phyloP scores from a whole-genome alignment of 2,329 filamentous ascomycete genomes.

The Chaetomium sp. region DNA sequence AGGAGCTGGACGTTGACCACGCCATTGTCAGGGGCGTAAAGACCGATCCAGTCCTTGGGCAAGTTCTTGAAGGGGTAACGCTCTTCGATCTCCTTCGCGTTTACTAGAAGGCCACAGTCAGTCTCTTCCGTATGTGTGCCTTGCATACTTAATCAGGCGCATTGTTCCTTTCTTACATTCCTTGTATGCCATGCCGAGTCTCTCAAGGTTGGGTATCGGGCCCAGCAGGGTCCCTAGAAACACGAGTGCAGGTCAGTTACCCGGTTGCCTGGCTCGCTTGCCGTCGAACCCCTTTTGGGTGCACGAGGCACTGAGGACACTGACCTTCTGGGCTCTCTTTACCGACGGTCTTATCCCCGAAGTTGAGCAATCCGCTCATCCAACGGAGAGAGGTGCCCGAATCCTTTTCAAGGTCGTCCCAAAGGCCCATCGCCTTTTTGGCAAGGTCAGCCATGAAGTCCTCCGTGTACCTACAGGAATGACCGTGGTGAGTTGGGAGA shows the following conservation, averaged over 20 bases:
- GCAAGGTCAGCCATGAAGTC: neutral
- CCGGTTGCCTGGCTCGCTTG: too few species aligned
- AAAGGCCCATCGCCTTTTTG: neutral
- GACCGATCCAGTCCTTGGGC: neutral
- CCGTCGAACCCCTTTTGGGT: too few species aligned
- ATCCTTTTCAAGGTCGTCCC: neutral
- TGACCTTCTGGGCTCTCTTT: neutral
- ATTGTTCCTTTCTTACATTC: neutral
- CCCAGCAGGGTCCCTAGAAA: neutral
- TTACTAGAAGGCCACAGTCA: neutral
- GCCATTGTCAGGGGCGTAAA: neutral
- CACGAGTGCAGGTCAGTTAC: too few species aligned
- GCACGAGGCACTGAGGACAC: neutral
- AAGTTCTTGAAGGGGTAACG: neutral
- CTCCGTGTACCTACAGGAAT: neutral
- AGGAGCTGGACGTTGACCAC: neutral
- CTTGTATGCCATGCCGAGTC: neutral
- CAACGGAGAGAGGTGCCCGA: neutral
- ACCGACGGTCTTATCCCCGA: neutral
- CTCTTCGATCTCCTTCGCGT: neutral
- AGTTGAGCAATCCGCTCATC: neutral
- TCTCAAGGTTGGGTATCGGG: neutral
- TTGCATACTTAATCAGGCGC: neutral
- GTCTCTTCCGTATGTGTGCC: neutral
- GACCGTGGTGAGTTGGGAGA: neutral